Evolutionary conservation across 1,284 basidiomycete genomes (phyloP).

Genomic region (Naganishia liquefaciens): DNA sequence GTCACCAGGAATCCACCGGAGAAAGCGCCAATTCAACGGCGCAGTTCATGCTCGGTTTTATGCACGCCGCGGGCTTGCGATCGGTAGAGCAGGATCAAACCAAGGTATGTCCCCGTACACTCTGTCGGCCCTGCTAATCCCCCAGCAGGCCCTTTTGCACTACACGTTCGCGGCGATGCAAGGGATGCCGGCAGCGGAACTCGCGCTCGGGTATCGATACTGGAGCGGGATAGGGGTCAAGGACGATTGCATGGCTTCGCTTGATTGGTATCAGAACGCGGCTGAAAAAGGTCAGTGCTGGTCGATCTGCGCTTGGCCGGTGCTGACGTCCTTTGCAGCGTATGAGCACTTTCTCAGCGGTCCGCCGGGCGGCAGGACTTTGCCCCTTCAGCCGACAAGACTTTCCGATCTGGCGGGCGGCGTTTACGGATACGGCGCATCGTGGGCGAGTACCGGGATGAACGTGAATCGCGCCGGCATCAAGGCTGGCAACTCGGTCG

Average conservation of each 20-base stretch:
- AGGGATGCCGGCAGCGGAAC: constrained; percentile 81
- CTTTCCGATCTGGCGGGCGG: constrained; percentile 90
- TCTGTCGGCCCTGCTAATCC: neutral
- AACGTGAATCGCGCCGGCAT: constrained; percentile 73
- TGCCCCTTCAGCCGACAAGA: constrained; percentile 77
- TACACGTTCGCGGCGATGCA: constrained; percentile 90
- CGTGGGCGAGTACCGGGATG: constrained; percentile 63
- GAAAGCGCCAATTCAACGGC: constrained; percentile 66
- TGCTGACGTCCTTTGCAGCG: constrained; percentile 55
- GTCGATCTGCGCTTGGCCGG: constrained; percentile 18
- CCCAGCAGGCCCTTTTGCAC: constrained; percentile 73
- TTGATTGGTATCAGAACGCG: constrained; percentile 83
- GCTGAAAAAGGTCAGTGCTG: constrained; percentile 69
- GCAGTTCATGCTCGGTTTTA: constrained; percentile 80
- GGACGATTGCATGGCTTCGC: constrained; percentile 77
- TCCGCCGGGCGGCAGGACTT: constrained; percentile 83
- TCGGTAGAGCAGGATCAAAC: constrained; percentile 59
- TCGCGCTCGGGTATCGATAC: constrained; percentile 91
- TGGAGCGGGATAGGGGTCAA: constrained; percentile 90
- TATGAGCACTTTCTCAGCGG: constrained; percentile 75
- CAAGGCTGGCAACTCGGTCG: constrained; percentile 74
- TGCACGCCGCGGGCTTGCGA: constrained; percentile 80
- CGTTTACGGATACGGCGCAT: constrained; percentile 85
- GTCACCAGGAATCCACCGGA: constrained; percentile 24
- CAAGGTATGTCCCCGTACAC: constrained; percentile 56